A percentile compares a stretch with the other conserved stretches of the same genome.
These are phyloP conservation scores for Coemansia sp. DNA, from an alignment of 192 early-diverging fungal genomes.

Conservation along the genomic window DNA sequence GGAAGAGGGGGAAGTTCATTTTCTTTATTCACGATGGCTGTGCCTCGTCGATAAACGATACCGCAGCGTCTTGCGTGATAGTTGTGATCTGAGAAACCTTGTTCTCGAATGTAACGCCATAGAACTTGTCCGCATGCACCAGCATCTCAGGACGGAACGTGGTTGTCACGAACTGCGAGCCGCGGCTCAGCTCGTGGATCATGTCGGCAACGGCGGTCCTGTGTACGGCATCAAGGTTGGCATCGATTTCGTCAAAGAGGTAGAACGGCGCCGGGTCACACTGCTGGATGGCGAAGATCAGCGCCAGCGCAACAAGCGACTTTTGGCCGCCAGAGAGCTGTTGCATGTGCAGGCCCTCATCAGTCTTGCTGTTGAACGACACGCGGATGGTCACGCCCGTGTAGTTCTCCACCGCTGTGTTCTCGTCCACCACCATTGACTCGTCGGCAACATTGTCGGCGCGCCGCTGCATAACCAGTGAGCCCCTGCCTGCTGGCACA, in stretches of 20 bases:
- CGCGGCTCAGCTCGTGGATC: slow-evolving; percentile 83
- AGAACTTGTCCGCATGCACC: slow-evolving; percentile 89
- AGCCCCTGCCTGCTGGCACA: slow-evolving; percentile 81
- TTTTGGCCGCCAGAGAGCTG: slow-evolving; percentile 98
- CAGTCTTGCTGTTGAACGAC: slow-evolving; percentile 88
- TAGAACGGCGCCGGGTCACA: slow-evolving; percentile 99
- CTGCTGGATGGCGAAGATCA: slow-evolving; percentile 98
- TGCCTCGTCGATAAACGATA: slow-evolving; percentile 60
- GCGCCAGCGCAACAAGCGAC: slow-evolving; percentile 90
- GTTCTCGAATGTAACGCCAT: slow-evolving; percentile 94
- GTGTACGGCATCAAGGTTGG: slow-evolving; percentile 93
- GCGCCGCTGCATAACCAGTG: slow-evolving; percentile 80
- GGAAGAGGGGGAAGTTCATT: not conserved
- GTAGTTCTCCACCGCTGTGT: slow-evolving; percentile 74
- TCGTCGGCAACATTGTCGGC: slow-evolving; percentile 56
- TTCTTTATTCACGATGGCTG: slow-evolving; percentile 15
- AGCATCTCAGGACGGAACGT: slow-evolving; percentile 98
- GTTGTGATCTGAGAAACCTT: slow-evolving; percentile 87
- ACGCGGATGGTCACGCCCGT: slow-evolving; percentile 89
- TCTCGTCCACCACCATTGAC: slow-evolving; percentile 22
- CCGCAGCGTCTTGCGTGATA: slow-evolving; percentile 69
- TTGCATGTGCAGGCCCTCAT: slow-evolving; percentile 87
- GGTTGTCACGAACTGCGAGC: slow-evolving; percentile 96
- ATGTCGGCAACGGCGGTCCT: slow-evolving; percentile 91
- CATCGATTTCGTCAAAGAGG: slow-evolving; percentile 99